Base-by-base conservation (phyloP, 2,329 filamentous ascomycete genomes). In the Ceratocystis lukuohia region DNA sequence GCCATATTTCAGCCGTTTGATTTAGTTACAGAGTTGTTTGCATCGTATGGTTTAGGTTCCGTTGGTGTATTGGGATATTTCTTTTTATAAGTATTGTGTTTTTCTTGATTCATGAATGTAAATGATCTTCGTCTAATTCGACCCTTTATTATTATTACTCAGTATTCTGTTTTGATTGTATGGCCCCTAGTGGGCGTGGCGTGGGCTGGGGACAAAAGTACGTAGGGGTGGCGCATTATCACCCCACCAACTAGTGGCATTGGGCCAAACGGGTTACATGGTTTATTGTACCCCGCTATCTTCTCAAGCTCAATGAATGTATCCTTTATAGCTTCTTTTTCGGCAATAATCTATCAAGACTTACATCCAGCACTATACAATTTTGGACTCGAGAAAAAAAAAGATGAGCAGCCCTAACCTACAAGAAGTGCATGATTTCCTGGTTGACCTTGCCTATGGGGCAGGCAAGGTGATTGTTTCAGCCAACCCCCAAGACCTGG, bases 381-480 rank as follows among this genome's bases (percentile, higher is more conserved):
- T 12, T 8, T n/a, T 8, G 10, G 22, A 50, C 46, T 2, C n/a
- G n/a, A 65, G 10, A 64, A 22, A 20, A 50, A 53, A 22, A 25
- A 25, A 25, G 44, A 86, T 85, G 84, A 75, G 80, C 15, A 76
- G 80, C 65, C 75, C 86, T 70, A 79, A 88, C 71, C 77, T 87
- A 64, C 78, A 85, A 72, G 79, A 82, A 64, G 79, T 88, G 69
- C 84, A 83, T 70, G 82, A 87, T 74, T 80, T 80, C 63, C 77
- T 88, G 69, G 74, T 87, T 71, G 73, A 76, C 63, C 76, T 87
- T 66, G 85, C 85, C 72, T 80, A 82, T 69, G 81, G 83, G 74
- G 85, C 85, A n/a, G 85, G 85, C 70, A 74, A 76, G 66, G 86
- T 85, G 82, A 87, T 88, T 70, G 74, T 84, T 64, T 76, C 77